Percentiles rank a stretch among this genome's conserved stretches.
phyloP scores from a whole-genome alignment of 1,139 yeast genomes.

The Kodamaea ohmeri region DNA sequence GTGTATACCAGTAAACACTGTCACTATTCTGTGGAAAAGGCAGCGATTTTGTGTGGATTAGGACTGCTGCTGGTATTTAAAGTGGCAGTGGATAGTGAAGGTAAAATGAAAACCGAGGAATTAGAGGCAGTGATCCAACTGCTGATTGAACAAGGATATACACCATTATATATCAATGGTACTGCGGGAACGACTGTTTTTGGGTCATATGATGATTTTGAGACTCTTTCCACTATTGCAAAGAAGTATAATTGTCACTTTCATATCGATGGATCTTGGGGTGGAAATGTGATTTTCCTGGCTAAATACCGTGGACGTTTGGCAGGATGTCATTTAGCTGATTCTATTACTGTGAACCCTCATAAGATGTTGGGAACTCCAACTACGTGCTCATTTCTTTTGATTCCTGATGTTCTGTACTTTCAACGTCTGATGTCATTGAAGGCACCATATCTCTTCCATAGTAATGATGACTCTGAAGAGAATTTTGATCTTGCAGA shows the following conservation, averaged over 20 bases:
- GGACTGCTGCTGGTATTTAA: conserved; percentile 66
- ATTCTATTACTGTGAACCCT: conserved; percentile 82
- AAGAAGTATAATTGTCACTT: conserved; percentile 61
- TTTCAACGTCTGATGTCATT: conserved; percentile 75
- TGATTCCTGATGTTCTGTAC: conserved; percentile 63
- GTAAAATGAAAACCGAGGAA: conserved; percentile 52
- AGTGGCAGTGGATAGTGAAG: conserved; percentile 52
- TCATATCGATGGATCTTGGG: conserved; percentile 92
- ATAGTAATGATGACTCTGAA: conserved; percentile 47
- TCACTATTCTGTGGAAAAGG: conserved; percentile 80
- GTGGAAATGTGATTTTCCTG: conserved; percentile 79
- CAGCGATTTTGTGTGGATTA: conserved; percentile 73
- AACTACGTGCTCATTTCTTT: conserved; percentile 76
- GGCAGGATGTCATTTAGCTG: conserved; percentile 62
- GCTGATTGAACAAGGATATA: conserved; percentile 51
- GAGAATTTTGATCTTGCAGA: conserved; percentile 80
- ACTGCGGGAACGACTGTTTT: conserved; percentile 91
- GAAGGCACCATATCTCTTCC: conserved; percentile 80
- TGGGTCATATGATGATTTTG: conserved; percentile 77
- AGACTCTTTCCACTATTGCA: conserved; percentile 53
- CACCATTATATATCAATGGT: conserved; percentile 75
- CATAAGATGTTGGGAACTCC: conserved; percentile 93
- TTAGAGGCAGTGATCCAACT: conserved; percentile 46
- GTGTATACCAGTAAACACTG: conserved; percentile 70
- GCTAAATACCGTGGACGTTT: conserved; percentile 45